Percentiles rank a stretch among this genome's conserved stretches.
phyloP scores from a whole-genome alignment of 345 rosid species.

The Passiflora organensis region DNA sequence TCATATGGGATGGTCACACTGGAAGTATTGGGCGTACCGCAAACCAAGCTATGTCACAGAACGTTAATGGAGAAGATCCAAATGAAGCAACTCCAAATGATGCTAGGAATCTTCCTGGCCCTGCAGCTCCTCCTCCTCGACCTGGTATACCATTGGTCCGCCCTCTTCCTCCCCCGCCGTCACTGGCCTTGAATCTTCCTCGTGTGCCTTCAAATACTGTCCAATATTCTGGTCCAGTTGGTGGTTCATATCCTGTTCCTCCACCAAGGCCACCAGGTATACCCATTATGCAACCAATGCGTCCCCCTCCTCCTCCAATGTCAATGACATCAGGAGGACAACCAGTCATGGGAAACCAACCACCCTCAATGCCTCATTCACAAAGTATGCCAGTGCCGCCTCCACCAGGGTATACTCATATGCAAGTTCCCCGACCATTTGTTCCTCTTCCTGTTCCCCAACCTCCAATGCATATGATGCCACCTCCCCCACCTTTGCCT shows the following conservation, averaged over 20 bases:
- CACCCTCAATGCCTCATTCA: slow-evolving; percentile 46
- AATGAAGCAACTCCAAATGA: slow-evolving; percentile 37
- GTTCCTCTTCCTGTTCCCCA: slow-evolving; percentile 33
- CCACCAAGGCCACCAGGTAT: slow-evolving; percentile 58
- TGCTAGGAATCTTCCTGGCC: slow-evolving; percentile 65
- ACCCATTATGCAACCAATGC: slow-evolving; percentile 55
- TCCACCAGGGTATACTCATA: slow-evolving; percentile 61
- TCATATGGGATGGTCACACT: slow-evolving; percentile 92
- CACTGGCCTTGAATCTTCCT: slow-evolving; percentile 70
- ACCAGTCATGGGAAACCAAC: slow-evolving; percentile 51
- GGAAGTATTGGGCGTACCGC: slow-evolving; percentile 94
- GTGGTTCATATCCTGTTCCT: slow-evolving; percentile 43
- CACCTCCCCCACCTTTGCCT: slow-evolving; percentile 47
- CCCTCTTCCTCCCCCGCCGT: slow-evolving; percentile 84
- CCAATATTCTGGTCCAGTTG: slow-evolving; percentile 40
- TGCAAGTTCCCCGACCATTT: slow-evolving; percentile 50
- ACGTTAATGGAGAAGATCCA: slow-evolving; percentile 50
- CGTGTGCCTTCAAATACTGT: slow-evolving; percentile 54
- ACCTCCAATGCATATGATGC: slow-evolving; percentile 47
- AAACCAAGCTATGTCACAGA: slow-evolving; percentile 76
- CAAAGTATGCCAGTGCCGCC: slow-evolving; percentile 50
- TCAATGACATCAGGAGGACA: slow-evolving; percentile 54
- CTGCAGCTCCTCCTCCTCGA: slow-evolving; percentile 77
- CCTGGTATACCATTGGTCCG: slow-evolving; percentile 60
- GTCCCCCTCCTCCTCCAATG: slow-evolving; percentile 58